A percentile compares a stretch with the other conserved stretches of the same genome.
These are phyloP conservation scores for Coccomyxa subellipsoidea DNA, from an alignment of 163 green algal species.

Conservation along the genomic window DNA sequence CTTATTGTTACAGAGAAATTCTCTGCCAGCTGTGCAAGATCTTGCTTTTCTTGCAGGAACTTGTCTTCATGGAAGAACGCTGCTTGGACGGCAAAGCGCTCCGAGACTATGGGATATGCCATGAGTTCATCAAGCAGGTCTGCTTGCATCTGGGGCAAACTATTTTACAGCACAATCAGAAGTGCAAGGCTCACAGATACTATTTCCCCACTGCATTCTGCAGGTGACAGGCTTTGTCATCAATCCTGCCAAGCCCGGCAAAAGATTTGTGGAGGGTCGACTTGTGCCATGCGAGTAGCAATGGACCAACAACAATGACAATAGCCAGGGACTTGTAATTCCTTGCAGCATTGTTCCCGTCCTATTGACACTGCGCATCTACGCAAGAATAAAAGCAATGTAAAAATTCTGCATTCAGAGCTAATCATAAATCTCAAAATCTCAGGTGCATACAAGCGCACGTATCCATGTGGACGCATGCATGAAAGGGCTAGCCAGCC, in stretches of 20 bases:
- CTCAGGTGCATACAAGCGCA: too few species aligned
- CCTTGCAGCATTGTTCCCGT: too few species aligned
- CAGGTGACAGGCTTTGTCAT: slow-evolving; percentile 11
- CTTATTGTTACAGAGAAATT: not conserved
- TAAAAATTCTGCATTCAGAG: too few species aligned
- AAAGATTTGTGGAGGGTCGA: slow-evolving; percentile 6
- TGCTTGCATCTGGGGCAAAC: not conserved
- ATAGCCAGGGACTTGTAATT: too few species aligned
- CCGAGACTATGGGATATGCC: slow-evolving; percentile 3
- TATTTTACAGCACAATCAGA: not conserved
- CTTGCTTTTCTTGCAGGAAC: slow-evolving; percentile 1
- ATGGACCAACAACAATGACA: too few species aligned
- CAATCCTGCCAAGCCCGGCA: not conserved
- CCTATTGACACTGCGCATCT: too few species aligned
- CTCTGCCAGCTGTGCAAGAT: not conserved
- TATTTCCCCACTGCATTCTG: not conserved
- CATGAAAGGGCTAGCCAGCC: too few species aligned
- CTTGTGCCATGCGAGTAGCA: not conserved
- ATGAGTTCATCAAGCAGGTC: slow-evolving; percentile 6
- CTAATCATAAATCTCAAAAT: too few species aligned
- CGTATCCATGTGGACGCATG: too few species aligned
- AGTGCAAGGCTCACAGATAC: not conserved
- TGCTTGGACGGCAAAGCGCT: not conserved
- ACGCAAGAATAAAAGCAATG: too few species aligned
- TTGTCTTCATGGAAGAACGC: slow-evolving; percentile 2